phyloP scores from a whole-genome alignment of 2,329 filamentous ascomycete genomes.

The Aspergillus aculeatus region DNA sequence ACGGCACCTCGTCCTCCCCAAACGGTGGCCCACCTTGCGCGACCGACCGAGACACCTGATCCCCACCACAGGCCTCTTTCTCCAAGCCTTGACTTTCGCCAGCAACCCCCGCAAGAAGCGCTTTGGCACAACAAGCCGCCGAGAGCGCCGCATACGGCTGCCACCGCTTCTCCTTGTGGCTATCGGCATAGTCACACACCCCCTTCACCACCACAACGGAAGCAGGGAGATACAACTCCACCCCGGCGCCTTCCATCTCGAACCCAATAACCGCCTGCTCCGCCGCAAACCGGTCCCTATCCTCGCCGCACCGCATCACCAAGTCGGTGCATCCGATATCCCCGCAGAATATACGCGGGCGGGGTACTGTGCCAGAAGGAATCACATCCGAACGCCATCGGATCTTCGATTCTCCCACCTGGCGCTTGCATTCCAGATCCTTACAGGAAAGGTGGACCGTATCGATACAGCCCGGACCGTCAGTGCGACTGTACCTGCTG shows the following conservation, averaged over 20 bases:
- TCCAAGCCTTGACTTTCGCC: background rate
- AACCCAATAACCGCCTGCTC: background rate
- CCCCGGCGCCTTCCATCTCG: background rate
- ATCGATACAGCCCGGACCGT: background rate
- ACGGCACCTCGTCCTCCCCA: no score
- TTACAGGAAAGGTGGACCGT: background rate
- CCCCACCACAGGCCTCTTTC: background rate
- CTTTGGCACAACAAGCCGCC: background rate
- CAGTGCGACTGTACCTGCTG: background rate
- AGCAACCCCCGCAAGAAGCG: background rate
- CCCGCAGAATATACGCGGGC: background rate
- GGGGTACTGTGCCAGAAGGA: background rate
- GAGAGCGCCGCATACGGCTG: background rate
- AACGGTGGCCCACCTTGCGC: no score
- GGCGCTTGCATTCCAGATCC: background rate
- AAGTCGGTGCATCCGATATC: background rate
- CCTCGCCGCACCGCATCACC: background rate
- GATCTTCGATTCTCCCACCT: no score
- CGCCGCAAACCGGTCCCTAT: background rate
- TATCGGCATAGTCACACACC: background rate
- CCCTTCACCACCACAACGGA: background rate
- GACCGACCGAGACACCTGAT: no score
- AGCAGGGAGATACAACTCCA: background rate
- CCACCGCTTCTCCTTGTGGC: background rate
- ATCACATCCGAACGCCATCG: background rate